Conservation (phyloP, 179 eudicot genomes). For the Vitellaria paradoxa region DNA sequence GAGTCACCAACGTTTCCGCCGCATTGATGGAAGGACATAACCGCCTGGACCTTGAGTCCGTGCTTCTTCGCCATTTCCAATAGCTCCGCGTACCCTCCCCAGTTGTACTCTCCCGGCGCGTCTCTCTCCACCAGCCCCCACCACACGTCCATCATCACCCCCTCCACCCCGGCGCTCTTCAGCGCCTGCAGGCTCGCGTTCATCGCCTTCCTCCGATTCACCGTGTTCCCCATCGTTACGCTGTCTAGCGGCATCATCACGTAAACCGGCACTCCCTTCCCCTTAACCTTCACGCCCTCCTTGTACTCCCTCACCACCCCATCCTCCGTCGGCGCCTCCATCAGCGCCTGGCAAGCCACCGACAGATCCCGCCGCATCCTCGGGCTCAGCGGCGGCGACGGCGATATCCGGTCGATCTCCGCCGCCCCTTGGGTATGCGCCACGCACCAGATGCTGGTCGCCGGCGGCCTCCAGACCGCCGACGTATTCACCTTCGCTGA, state of each 20-base stretch:
- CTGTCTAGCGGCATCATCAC: slow-evolving; percentile 99
- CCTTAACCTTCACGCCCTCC: slow-evolving; percentile 12
- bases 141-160: slow-evolving; percentile 98
- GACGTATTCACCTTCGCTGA: slow-evolving; percentile 38
- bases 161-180: slow-evolving; percentile 95
- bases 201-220: slow-evolving; percentile 90
- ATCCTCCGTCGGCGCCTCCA: slow-evolving; percentile 19
- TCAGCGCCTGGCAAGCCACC: slow-evolving; percentile 46
- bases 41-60: slow-evolving; percentile 91
- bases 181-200: slow-evolving; percentile 81
- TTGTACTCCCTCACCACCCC: slow-evolving; percentile 26
- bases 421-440: slow-evolving; percentile 9
- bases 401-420: slow-evolving; percentile 38
- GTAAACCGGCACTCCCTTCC: slow-evolving; percentile 78
- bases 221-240: slow-evolving; percentile 64
- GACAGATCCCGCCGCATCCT: slow-evolving; percentile 37
- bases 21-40: slow-evolving; percentile 94
- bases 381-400: slow-evolving; percentile 58
- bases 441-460: slow-evolving; percentile 20
- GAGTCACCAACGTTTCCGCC: slow-evolving; percentile 98
- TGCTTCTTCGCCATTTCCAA: slow-evolving; percentile 74
- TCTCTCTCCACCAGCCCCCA: slow-evolving; percentile 99
- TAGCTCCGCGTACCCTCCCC: slow-evolving; percentile 86
- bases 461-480: slow-evolving; percentile 57
- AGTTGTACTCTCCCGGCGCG: slow-evolving; percentile 68